These are phyloP conservation scores for Cladosporium sp. DNA, from an alignment of 2,329 filamentous ascomycete species.

Conservation along the genomic window DNA sequence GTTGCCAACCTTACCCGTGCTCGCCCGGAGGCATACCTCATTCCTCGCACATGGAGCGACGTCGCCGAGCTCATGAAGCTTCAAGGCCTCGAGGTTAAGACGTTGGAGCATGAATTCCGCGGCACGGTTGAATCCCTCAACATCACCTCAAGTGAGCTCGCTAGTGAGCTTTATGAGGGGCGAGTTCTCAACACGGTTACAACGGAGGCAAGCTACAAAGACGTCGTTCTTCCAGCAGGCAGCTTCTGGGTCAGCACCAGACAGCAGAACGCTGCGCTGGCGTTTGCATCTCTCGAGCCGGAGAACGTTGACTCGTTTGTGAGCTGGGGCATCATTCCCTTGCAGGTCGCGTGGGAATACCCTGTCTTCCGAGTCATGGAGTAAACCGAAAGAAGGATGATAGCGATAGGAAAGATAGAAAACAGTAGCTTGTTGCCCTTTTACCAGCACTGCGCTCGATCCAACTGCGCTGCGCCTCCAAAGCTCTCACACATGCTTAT, in stretches of 20 bases:
- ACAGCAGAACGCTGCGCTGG: constrained; percentile 25
- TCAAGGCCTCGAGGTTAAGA: constrained; percentile 22
- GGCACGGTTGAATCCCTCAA: constrained; percentile 23
- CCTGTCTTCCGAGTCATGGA: constrained; percentile 15
- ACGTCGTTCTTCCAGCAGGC: constrained; percentile 19
- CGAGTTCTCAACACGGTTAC: constrained; percentile 20
- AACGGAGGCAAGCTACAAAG: constrained; percentile 13
- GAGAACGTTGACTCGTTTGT: constrained; percentile 24
- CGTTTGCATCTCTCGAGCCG: constrained; percentile 23
- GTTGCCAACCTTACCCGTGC: constrained; percentile 18
- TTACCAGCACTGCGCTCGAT: too few relatives aligned
- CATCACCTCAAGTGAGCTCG: constrained; percentile 16
- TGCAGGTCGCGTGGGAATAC: constrained; percentile 22
- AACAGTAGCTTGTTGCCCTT: too few relatives aligned
- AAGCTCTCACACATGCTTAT: too few relatives aligned
- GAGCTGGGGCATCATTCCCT: constrained; percentile 20
- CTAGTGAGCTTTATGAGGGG: constrained; percentile 20
- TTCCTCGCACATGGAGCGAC: constrained; percentile 21
- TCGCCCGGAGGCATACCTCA: constrained; percentile 23
- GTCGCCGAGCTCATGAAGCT: constrained; percentile 20
- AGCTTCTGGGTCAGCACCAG: constrained; percentile 21
- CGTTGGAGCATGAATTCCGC: constrained; percentile 17
- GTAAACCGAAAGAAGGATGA: too few relatives aligned
- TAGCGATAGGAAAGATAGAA: too few relatives aligned
- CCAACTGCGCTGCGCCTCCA: too few relatives aligned